phyloP scores from a whole-genome alignment of 1,284 basidiomycete genomes.

The Papiliotrema nemorosa region DNA sequence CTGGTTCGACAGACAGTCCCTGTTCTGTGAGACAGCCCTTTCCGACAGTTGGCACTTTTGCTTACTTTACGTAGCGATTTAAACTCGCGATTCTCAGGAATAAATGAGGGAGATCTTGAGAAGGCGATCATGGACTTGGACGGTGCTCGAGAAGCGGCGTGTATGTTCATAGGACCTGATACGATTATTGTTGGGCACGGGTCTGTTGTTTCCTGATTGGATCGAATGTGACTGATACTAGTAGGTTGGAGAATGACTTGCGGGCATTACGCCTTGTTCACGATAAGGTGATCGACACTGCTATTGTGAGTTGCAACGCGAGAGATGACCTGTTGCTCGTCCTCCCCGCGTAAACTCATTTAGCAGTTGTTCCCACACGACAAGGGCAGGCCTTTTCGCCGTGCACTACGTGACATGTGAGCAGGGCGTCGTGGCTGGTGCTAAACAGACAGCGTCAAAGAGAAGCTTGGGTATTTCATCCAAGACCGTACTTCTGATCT shows the following conservation, averaged over 20 bases:
- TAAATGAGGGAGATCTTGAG: slow-evolving; percentile 61
- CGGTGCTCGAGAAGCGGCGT: slow-evolving; percentile 63
- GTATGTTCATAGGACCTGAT: slow-evolving; percentile 65
- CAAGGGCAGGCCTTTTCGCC: slow-evolving; percentile 70
- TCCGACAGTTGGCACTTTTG: slow-evolving; percentile 16
- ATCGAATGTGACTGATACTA: background rate
- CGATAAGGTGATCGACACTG: slow-evolving; percentile 75
- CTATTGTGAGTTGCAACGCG: slow-evolving; percentile 53
- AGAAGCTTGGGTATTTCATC: slow-evolving; percentile 70
- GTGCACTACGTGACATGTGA: slow-evolving; percentile 73
- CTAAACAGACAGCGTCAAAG: slow-evolving; percentile 60
- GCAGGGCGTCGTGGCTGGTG: slow-evolving; percentile 29
- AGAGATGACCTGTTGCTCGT: too few relatives aligned
- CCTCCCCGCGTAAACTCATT: background rate
- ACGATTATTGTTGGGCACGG: slow-evolving; percentile 74
- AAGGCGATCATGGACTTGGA: slow-evolving; percentile 63
- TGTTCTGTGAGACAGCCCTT: slow-evolving; percentile 76
- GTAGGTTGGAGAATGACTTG: slow-evolving; percentile 77
- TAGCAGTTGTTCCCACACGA: slow-evolving; percentile 70
- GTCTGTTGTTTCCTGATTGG: slow-evolving; percentile 23
- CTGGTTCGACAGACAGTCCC: slow-evolving; percentile 72
- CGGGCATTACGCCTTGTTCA: slow-evolving; percentile 82
- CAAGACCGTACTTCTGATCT: slow-evolving; percentile 66
- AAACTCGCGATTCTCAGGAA: slow-evolving; percentile 82
- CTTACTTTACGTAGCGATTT: slow-evolving; percentile 63